Percentiles rank a stretch among this genome's conserved stretches.
phyloP scores from a whole-genome alignment of 352 stramenopile genomes.

The Phytophthora nicotianae region DNA sequence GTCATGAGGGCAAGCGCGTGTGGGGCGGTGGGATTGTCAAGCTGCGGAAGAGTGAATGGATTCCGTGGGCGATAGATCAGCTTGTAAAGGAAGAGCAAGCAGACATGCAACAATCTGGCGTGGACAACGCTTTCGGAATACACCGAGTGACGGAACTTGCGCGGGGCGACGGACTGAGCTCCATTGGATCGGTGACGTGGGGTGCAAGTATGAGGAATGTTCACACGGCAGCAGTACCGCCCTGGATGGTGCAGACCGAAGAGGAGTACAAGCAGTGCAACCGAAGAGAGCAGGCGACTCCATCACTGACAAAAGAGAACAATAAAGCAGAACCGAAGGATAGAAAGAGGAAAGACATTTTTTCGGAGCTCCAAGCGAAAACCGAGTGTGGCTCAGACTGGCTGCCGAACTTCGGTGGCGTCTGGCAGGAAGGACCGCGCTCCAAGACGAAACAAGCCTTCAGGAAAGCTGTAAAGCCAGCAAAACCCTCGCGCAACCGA shows the following conservation, averaged over 20 bases:
- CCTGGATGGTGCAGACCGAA: slow-evolving; percentile 75
- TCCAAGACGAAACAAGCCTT: slow-evolving; percentile 67
- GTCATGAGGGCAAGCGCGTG: slow-evolving; percentile 57
- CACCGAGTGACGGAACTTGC: slow-evolving; percentile 62
- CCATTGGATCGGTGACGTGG: slow-evolving; percentile 52
- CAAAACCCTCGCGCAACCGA: slow-evolving; percentile 18
- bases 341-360: slow-evolving; percentile 40
- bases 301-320: background rate
- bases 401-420: slow-evolving; percentile 79
- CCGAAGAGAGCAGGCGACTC: slow-evolving; percentile 21
- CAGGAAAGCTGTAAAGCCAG: slow-evolving; percentile 26
- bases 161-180: slow-evolving; percentile 45
- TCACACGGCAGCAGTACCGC: slow-evolving; percentile 64
- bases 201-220: slow-evolving; percentile 56
- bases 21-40: slow-evolving; percentile 73
- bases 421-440: slow-evolving; percentile 77
- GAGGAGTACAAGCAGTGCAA: slow-evolving; percentile 78
- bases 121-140: slow-evolving; percentile 19
- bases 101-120: slow-evolving; percentile 8
- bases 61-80: slow-evolving; percentile 64
- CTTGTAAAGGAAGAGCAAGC: slow-evolving; percentile 54
- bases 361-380: slow-evolving; percentile 34
- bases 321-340: slow-evolving; percentile 5
- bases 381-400: slow-evolving; percentile 45
- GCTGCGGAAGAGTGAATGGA: slow-evolving; percentile 51